These are phyloP conservation scores for Krasilnikovozyma curviuscula DNA, from an alignment of 768 basidiomycete genomes.

Conservation along the genomic window DNA sequence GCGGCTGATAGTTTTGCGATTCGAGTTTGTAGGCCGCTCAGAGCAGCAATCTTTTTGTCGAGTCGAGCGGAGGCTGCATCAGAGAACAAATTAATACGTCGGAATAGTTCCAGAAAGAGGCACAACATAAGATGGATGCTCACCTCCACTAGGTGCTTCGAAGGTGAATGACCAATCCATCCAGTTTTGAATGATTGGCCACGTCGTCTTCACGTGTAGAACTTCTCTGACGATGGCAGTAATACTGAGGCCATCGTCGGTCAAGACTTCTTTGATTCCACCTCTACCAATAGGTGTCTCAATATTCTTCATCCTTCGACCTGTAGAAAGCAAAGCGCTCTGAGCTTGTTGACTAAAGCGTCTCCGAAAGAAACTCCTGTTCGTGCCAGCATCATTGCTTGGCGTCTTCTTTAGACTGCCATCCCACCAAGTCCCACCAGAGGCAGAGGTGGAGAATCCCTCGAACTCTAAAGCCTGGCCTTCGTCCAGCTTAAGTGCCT, in stretches of 20 bases:
- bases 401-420: background rate
- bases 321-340: too few species aligned
- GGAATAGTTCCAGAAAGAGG: too few species aligned
- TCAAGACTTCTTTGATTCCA: constrained; percentile 6
- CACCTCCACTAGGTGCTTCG: background rate
- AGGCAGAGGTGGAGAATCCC: too few species aligned
- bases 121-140: background rate
- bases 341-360: too few species aligned
- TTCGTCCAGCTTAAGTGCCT: constrained; percentile 1
- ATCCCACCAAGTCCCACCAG: constrained; percentile 2
- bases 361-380: too few species aligned
- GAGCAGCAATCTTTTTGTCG: too few species aligned
- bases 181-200: background rate
- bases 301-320: background rate
- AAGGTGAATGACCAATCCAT: background rate
- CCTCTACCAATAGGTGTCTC: background rate
- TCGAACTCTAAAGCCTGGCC: constrained; percentile 1
- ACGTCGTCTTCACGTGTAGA: background rate
- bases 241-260: constrained; percentile 8
- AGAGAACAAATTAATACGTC: too few species aligned
- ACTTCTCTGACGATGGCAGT: constrained; percentile 7
- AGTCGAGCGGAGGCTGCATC: too few species aligned
- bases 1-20: too few species aligned
- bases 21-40: too few species aligned
- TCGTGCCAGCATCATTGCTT: too few species aligned